phyloP scores from a whole-genome alignment of 129 eudicot genomes.

The Artemisia annua region DNA sequence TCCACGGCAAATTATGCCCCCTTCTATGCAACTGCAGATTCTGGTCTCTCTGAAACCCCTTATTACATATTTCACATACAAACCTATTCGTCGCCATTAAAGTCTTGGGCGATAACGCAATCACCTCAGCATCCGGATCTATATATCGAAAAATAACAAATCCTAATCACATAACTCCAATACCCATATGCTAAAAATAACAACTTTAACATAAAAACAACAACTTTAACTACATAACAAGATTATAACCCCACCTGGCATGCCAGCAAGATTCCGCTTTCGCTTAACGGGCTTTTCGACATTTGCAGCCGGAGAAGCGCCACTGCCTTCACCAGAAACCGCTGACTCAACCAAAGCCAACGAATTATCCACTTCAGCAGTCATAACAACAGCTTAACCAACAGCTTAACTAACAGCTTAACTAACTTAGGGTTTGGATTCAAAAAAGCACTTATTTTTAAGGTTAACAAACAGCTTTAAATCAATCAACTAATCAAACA shows the following conservation, averaged over 20 bases:
- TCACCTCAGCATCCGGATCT: conserved; percentile 99
- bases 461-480: conserved; percentile 32
- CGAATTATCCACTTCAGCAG: conserved; percentile 45
- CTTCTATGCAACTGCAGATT: conserved; percentile 95
- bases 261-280: conserved; percentile 93
- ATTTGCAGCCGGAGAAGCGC: not conserved
- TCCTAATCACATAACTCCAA: conserved; percentile 4
- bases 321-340: conserved; percentile 66
- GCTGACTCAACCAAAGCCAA: conserved; percentile 62
- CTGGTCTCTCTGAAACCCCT: conserved; percentile 97
- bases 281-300: conserved; percentile 41
- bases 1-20: conserved; percentile 98
- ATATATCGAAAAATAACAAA: conserved; percentile 18
- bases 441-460: conserved; percentile 23
- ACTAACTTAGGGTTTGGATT: conserved; percentile 20
- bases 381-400: conserved; percentile 33
- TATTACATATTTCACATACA: conserved; percentile 92
- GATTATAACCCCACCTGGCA: conserved; percentile 68
- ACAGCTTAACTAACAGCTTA: not conserved
- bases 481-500: conserved; percentile 35
- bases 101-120: conserved; percentile 91
- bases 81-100: conserved; percentile 88
- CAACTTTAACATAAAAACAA: not conserved
- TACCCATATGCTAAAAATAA: conserved; percentile 1
- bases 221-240: not conserved